phyloP scores from a whole-genome alignment of 78 protist species.

The Diacronema lutheri region DNA sequence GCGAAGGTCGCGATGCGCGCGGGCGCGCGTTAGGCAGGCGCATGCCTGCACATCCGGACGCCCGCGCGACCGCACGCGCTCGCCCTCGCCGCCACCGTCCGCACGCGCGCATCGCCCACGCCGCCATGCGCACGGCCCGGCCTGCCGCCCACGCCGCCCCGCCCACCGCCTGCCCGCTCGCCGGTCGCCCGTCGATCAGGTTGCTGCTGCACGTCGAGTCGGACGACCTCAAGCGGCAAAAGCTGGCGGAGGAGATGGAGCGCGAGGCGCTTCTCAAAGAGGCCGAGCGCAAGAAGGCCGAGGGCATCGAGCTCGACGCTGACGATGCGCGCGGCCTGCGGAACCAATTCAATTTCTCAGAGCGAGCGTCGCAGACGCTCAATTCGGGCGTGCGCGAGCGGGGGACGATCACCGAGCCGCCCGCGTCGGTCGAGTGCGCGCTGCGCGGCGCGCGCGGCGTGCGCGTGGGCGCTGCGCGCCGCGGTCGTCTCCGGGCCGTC shows the following conservation, averaged over 20 bases:
- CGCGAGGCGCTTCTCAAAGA: neutral
- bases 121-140: neutral
- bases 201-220: neutral
- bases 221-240: slow-evolving; percentile 20
- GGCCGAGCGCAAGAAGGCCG: neutral
- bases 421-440: slow-evolving; percentile 30
- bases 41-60: no score
- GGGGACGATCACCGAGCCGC: slow-evolving; percentile 56
- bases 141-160: neutral
- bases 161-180: no score
- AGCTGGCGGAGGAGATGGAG: neutral
- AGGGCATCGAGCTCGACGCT: slow-evolving; percentile 1
- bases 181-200: neutral
- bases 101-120: no score
- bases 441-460: no score
- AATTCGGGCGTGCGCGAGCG: slow-evolving; percentile 42
- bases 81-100: no score
- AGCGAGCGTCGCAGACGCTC: slow-evolving; percentile 78
- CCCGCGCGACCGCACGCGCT: no score
- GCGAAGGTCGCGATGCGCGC: no score
- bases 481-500: no score
- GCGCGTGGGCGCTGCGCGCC: no score
- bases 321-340: slow-evolving; percentile 34
- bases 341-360: slow-evolving; percentile 82
- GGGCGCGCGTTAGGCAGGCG: no score